Conservation (phyloP, 1,284 basidiomycete genomes). For the Moesziomyces sp. region DNA sequence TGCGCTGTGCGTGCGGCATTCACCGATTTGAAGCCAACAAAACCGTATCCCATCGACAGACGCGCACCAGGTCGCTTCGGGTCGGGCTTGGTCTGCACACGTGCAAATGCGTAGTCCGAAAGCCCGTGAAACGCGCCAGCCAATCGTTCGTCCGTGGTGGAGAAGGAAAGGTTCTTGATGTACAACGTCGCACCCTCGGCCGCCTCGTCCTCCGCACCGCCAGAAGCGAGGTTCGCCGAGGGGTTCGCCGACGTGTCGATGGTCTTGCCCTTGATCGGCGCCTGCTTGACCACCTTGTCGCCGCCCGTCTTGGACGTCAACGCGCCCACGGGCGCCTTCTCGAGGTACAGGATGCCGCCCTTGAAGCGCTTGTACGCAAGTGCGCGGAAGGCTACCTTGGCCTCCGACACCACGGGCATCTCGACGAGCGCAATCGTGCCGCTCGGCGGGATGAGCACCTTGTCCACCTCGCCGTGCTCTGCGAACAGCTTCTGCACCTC, state of each 20-base stretch:
- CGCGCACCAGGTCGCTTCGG: conserved; percentile 68
- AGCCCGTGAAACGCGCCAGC: conserved; percentile 79
- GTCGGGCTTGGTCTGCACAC: conserved; percentile 90
- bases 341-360: conserved; percentile 89
- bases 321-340: conserved; percentile 85
- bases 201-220: conserved; percentile 64
- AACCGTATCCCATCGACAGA: conserved; percentile 95
- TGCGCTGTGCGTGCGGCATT: conserved; percentile 82
- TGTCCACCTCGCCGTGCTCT: conserved; percentile 78
- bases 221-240: conserved; percentile 1
- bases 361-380: conserved; percentile 89
- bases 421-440: conserved; percentile 95
- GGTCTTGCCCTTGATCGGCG: conserved; percentile 45
- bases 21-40: conserved; percentile 85
- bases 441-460: conserved; percentile 87
- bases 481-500: conserved; percentile 83
- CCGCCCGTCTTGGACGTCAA: conserved; percentile 25
- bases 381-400: conserved; percentile 74
- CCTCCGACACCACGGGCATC: conserved; percentile 74
- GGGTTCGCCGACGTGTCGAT: conserved; percentile 25
- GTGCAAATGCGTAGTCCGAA: conserved; percentile 85
- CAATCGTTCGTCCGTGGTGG: conserved; percentile 83
- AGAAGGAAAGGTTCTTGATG: conserved; percentile 92
- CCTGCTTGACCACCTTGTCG: conserved; percentile 43
- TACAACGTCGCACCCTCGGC: conserved; percentile 85